These are phyloP conservation scores for Darksidea phi DNA, from an alignment of 495 filamentous ascomycete genomes.

Conservation along the genomic window DNA sequence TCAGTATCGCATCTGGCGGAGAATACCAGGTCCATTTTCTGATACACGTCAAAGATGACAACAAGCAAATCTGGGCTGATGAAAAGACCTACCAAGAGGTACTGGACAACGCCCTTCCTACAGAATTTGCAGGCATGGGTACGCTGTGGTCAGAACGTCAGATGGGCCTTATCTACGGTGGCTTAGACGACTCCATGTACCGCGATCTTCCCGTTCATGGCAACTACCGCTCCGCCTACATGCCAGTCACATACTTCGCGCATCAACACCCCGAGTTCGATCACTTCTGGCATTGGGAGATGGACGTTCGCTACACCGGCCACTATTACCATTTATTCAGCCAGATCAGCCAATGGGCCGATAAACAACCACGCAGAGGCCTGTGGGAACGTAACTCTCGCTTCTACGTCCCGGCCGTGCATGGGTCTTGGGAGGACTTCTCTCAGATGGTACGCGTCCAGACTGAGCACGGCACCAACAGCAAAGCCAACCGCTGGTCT, in stretches of 20 bases:
- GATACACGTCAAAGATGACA: constrained; percentile 65
- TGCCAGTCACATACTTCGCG: constrained; percentile 93
- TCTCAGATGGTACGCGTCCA: constrained; percentile 87
- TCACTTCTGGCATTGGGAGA: constrained; percentile 98
- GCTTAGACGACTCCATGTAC: constrained; percentile 68
- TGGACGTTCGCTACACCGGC: constrained; percentile 95
- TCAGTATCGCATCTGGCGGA: constrained; percentile 61
- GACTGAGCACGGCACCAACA: constrained; percentile 75
- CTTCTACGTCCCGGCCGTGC: constrained; percentile 86
- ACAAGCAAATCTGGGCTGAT: constrained; percentile 65
- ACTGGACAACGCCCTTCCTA: constrained; percentile 70
- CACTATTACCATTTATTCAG: constrained; percentile 91
- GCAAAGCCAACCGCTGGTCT: constrained; percentile 51
- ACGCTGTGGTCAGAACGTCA: constrained; percentile 90
- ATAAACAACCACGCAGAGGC: constrained; percentile 79
- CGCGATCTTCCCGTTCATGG: constrained; percentile 80
- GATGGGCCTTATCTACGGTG: constrained; percentile 85
- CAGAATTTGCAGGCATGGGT: constrained; percentile 83
- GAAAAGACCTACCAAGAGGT: constrained; percentile 60
- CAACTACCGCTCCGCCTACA: constrained; percentile 84
- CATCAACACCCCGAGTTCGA: constrained; percentile 90
- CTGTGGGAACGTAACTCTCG: constrained; percentile 91
- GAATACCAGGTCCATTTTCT: constrained; percentile 65
- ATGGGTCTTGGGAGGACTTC: constrained; percentile 92
- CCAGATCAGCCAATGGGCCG: constrained; percentile 71